A percentile compares a stretch with the other conserved stretches of the same genome.
These are phyloP conservation scores for Eimeria praecox DNA, from an alignment of 169 alveolate species.

Conservation along the genomic window DNA sequence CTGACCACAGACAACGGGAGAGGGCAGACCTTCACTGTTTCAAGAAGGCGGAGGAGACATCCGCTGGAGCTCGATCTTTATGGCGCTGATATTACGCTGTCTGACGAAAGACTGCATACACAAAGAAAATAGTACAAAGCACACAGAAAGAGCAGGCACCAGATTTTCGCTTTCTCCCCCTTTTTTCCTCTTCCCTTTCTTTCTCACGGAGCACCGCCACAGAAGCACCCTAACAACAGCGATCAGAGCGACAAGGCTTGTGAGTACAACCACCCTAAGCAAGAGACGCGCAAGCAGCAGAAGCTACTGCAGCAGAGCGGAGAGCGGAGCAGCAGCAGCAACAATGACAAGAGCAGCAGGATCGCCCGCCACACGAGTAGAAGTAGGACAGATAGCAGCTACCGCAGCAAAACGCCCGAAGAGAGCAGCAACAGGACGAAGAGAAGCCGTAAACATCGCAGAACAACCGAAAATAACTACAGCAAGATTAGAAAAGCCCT, in stretches of 20 bases:
- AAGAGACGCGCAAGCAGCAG: neutral
- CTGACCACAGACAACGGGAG: neutral
- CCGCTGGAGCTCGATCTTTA: constrained; percentile 12
- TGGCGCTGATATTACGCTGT: constrained; percentile 58
- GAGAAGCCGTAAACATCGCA: neutral
- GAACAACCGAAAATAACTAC: neutral
- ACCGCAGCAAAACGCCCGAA: neutral
- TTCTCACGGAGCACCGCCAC: neutral
- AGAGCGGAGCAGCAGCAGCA: neutral
- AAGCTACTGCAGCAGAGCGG: neutral
- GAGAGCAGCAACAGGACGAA: neutral
- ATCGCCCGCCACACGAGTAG: neutral
- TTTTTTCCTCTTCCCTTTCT: neutral
- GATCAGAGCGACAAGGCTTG: neutral
- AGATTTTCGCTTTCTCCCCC: neutral
- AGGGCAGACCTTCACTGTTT: too few species aligned
- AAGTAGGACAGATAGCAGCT: neutral
- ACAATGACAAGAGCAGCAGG: neutral
- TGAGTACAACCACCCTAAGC: neutral
- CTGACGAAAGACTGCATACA: constrained; percentile 64
- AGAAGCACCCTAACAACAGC: neutral
- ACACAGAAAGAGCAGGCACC: neutral
- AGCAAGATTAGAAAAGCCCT: too few species aligned
- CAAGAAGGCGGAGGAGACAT: neutral
- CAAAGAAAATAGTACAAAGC: neutral